Evolutionary conservation across 2,329 filamentous ascomycete genomes (phyloP).

Genomic region (Exophiala lecanii-corni): DNA sequence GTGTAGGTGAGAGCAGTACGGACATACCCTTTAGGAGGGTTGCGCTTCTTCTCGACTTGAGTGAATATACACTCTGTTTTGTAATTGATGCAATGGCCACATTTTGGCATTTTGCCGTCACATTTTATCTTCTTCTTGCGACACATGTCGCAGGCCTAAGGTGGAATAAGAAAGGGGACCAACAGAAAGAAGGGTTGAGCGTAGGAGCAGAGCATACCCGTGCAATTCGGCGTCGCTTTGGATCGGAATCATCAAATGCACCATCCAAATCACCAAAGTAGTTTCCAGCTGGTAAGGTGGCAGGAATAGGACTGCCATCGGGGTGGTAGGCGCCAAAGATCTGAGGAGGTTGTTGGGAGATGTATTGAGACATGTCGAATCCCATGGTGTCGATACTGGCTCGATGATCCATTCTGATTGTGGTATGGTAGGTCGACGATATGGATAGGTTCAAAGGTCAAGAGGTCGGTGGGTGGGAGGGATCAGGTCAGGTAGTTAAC

Average conservation of each 20-base stretch:
- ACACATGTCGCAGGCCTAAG: constrained; percentile 89
- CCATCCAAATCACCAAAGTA: constrained; percentile 42
- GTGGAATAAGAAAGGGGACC: constrained; percentile 7
- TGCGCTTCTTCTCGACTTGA: constrained; percentile 97
- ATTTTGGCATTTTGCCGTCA: constrained; percentile 90
- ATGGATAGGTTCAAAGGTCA: background rate
- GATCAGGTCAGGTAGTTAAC: background rate
- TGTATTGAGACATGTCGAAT: constrained; percentile 49
- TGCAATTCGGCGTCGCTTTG: constrained; percentile 84
- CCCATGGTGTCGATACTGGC: constrained; percentile 32
- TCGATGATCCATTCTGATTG: constrained; percentile 21
- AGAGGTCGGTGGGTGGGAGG: background rate
- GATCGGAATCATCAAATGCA: constrained; percentile 62
- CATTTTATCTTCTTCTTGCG: constrained; percentile 93
- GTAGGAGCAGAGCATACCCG: constrained; percentile 54
- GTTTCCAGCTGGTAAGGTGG: constrained; percentile 40
- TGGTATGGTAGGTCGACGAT: background rate
- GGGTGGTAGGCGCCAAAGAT: constrained; percentile 62
- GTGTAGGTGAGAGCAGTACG: background rate
- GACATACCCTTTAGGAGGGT: constrained; percentile 86
- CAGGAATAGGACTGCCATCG: constrained; percentile 56
- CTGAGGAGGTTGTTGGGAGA: constrained; percentile 61
- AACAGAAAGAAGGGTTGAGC: background rate
- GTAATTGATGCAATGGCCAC: constrained; percentile 94
- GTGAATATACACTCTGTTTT: constrained; percentile 98